Conservation (phyloP, 257 asterid genomes). For the Nicotiana sylvestris region DNA sequence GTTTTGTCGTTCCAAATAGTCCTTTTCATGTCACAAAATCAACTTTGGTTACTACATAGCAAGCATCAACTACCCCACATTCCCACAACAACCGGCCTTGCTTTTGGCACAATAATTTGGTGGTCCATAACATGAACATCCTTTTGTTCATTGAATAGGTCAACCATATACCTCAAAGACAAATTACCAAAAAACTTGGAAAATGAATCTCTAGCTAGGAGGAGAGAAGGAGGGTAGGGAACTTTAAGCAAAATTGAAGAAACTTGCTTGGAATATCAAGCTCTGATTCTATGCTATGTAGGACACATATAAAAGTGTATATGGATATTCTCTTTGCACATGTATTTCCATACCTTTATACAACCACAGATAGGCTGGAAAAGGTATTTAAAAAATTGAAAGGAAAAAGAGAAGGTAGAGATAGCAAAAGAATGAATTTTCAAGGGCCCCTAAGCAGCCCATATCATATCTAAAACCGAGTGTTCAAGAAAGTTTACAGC, state of each 20-base stretch:
- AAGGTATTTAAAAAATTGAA: background rate
- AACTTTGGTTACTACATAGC: background rate
- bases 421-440: slow-evolving; percentile 9
- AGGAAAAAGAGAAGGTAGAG: background rate
- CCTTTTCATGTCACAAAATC: background rate
- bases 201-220: background rate
- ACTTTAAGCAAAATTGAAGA: background rate
- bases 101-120: background rate
- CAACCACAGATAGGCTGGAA: slow-evolving; percentile 25
- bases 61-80: background rate
- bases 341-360: slow-evolving; percentile 17
- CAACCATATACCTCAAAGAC: background rate
- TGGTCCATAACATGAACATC: background rate
- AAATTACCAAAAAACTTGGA: no score
- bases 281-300: background rate
- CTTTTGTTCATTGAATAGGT: background rate
- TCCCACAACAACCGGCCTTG: slow-evolving; percentile 1
- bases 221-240: background rate
- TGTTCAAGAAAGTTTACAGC: slow-evolving; percentile 31
- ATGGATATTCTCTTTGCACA: background rate
- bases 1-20: background rate
- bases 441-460: slow-evolving; percentile 13
- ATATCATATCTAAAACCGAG: slow-evolving; percentile 7
- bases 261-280: background rate
- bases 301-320: background rate